Percentiles rank a stretch among this genome's conserved stretches.
Conservation (phyloP, 1,284 basidiomycete genomes). For the Rhodotorula sp. region DNA sequence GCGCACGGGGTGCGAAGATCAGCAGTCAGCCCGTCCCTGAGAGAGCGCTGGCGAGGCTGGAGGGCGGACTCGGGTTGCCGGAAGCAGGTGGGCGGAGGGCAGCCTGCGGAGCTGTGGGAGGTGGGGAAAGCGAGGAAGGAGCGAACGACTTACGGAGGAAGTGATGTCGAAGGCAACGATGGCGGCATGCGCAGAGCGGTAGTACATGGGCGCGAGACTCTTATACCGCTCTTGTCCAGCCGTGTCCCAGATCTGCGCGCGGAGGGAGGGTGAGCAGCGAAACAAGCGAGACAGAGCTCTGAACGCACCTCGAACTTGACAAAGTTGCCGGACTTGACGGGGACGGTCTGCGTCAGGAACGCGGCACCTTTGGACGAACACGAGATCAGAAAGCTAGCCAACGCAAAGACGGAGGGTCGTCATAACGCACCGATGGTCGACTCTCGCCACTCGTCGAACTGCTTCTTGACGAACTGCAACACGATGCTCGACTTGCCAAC, state of each 20-base stretch:
- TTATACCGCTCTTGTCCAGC: conserved; percentile 94
- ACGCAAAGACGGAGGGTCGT: conserved; percentile 6
- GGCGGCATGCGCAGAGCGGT: conserved; percentile 95
- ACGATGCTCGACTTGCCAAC: conserved; percentile 99
- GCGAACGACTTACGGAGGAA: conserved; percentile 56
- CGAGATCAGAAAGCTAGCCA: not conserved
- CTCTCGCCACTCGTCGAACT: conserved; percentile 94
- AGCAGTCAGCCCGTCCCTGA: not conserved
- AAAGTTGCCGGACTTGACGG: conserved; percentile 65
- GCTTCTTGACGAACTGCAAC: conserved; percentile 90
- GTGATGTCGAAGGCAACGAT: conserved; percentile 98
- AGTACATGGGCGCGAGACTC: conserved; percentile 83
- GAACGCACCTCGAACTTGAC: conserved; percentile 70
- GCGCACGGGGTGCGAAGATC: not conserved
- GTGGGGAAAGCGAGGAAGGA: too few species aligned
- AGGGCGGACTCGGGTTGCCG: not conserved
- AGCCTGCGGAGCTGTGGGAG: not conserved
- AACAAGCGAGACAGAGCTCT: not conserved
- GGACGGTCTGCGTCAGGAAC: conserved; percentile 58
- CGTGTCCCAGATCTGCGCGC: conserved; percentile 76
- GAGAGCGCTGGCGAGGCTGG: not conserved
- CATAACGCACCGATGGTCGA: conserved; percentile 90
- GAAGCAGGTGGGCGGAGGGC: too few species aligned
- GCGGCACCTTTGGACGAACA: conserved; percentile 37
- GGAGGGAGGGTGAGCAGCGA: too few species aligned